Evolutionary conservation across 441 rosid genomes (phyloP).

Genomic region (Mallotus japonicus): DNA sequence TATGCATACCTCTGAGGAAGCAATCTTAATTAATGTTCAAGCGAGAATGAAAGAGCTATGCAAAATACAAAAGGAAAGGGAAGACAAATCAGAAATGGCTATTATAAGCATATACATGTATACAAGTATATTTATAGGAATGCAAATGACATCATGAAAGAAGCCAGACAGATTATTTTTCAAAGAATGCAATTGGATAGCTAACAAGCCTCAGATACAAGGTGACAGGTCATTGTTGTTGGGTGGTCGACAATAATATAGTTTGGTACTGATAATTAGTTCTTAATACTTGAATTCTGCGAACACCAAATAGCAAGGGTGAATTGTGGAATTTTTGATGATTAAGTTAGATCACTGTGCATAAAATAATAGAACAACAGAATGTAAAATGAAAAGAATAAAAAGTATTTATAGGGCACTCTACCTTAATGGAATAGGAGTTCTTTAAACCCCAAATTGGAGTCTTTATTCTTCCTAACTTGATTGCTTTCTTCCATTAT

Average conservation of each 20-base stretch:
- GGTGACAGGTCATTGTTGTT: not conserved
- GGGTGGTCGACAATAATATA: not conserved
- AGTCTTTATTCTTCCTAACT: no score
- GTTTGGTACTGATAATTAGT: not conserved
- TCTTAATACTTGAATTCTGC: no score
- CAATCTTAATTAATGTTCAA: not conserved
- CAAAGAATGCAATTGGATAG: not conserved
- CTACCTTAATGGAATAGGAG: no score
- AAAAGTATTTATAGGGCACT: no score
- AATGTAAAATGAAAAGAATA: no score
- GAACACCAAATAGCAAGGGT: no score
- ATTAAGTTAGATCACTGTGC: no score
- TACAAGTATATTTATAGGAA: not conserved
- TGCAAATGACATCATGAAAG: not conserved
- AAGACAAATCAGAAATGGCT: not conserved
- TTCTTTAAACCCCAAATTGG: no score
- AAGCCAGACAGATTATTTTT: not conserved
- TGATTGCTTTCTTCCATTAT: no score
- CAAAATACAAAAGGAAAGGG: not conserved
- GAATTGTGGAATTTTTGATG: no score
- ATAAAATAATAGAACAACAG: no score
- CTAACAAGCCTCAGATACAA: not conserved
- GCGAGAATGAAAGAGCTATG: not conserved
- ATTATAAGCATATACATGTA: not conserved
- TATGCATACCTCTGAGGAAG: conserved; percentile 2